These are phyloP conservation scores for Eucalyptus cloeziana DNA, from an alignment of 345 rosid genomes.

Conservation along the genomic window DNA sequence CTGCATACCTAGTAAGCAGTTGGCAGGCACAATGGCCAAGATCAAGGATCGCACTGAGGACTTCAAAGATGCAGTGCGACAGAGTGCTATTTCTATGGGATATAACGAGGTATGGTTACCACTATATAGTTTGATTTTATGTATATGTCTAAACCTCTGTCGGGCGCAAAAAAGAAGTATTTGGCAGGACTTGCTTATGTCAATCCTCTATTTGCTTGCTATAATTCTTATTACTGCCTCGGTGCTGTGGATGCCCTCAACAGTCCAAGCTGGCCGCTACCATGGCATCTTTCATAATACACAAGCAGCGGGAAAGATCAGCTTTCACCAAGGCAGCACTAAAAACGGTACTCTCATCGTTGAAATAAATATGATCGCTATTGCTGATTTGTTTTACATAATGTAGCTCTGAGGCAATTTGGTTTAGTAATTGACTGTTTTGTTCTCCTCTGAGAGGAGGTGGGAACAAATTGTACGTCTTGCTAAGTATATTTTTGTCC, in stretches of 20 bases:
- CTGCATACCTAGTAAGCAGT: neutral
- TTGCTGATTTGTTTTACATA: neutral
- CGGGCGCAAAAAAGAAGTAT: neutral
- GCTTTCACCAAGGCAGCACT: conserved; percentile 58
- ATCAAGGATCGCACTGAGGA: conserved; percentile 74
- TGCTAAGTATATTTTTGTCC: neutral
- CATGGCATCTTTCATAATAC: conserved; percentile 83
- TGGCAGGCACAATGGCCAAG: conserved; percentile 34
- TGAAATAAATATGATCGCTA: neutral
- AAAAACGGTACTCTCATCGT: conserved; percentile 33
- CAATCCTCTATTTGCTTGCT: neutral
- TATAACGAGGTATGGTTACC: conserved; percentile 42
- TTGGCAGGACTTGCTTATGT: neutral
- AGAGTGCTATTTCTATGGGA: conserved; percentile 46
- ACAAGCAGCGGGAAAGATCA: conserved; percentile 48
- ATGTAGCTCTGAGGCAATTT: neutral
- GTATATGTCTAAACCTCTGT: neutral
- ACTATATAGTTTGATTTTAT: neutral
- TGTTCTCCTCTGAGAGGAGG: neutral
- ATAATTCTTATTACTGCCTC: neutral
- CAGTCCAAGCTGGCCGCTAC: conserved; percentile 66
- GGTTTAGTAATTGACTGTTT: neutral
- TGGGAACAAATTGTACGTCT: neutral
- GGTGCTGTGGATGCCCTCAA: neutral
- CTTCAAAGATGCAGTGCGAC: conserved; percentile 71